These are phyloP conservation scores for Rusavskia elegans DNA, from an alignment of 495 filamentous ascomycete species.

Conservation along the genomic window DNA sequence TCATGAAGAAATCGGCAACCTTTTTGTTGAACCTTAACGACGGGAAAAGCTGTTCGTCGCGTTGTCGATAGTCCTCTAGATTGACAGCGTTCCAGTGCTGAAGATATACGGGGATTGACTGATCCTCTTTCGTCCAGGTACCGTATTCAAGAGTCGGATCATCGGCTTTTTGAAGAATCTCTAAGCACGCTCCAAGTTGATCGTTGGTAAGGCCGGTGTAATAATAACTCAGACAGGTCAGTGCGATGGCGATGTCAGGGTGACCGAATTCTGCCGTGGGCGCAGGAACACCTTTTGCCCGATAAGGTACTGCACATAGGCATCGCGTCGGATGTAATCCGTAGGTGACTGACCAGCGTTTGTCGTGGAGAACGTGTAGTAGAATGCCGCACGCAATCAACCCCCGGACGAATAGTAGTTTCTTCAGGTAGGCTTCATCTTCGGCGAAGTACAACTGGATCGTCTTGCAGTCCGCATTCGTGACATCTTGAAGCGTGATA, in stretches of 20 bases:
- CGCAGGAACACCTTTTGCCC: slow-evolving; percentile 49
- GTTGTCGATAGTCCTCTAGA: slow-evolving; percentile 5
- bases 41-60: slow-evolving; percentile 7
- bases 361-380: slow-evolving; percentile 32
- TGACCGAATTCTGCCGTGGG: slow-evolving; percentile 54
- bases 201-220: slow-evolving; percentile 41
- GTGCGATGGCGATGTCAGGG: slow-evolving; percentile 46
- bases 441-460: neutral
- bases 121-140: slow-evolving; percentile 29
- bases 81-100: neutral
- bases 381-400: slow-evolving; percentile 43
- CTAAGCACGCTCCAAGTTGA: slow-evolving; percentile 33
- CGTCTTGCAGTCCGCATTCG: neutral
- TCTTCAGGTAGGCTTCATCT: neutral
- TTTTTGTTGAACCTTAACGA: slow-evolving; percentile 1
- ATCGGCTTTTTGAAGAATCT: slow-evolving; percentile 33
- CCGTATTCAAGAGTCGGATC: slow-evolving; percentile 37
- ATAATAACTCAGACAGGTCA: slow-evolving; percentile 54
- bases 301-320: slow-evolving; percentile 9
- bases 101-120: neutral
- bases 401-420: slow-evolving; percentile 41
- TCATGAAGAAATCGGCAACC: slow-evolving; percentile 45
- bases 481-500: neutral
- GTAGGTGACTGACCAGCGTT: slow-evolving; percentile 54
- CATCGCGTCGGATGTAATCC: slow-evolving; percentile 24